Percentiles rank a stretch among this genome's conserved stretches.
phyloP scores from a whole-genome alignment of 2,329 filamentous ascomycete species.

The Ophiocordyceps sinensis region DNA sequence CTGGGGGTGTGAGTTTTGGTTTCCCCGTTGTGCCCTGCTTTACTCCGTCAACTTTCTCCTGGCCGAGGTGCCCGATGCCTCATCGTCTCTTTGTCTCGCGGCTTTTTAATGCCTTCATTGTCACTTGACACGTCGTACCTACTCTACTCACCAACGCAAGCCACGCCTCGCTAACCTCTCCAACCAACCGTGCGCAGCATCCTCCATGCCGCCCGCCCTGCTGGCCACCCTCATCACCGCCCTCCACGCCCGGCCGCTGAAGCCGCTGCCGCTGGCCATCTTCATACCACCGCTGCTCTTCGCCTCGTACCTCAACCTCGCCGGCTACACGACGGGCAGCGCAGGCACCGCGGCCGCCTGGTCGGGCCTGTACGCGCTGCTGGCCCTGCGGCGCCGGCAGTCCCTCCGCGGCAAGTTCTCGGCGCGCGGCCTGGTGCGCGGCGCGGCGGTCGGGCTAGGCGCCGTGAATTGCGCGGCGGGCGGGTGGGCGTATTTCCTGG shows the following conservation, averaged over 20 bases:
- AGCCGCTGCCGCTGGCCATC: conserved; percentile 35
- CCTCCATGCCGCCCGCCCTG: conserved; percentile 37
- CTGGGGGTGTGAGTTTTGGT: neutral
- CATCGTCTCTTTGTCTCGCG: too few relatives aligned
- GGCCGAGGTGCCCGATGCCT: neutral
- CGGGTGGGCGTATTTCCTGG: conserved; percentile 36
- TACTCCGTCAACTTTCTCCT: neutral
- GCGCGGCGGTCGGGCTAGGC: conserved; percentile 33
- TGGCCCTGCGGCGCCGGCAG: conserved; percentile 35
- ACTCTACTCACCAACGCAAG: too few relatives aligned
- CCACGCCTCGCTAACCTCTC: neutral
- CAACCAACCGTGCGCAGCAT: conserved; percentile 21
- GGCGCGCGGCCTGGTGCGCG: conserved; percentile 34
- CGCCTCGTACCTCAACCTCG: conserved; percentile 43
- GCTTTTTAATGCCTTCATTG: too few relatives aligned
- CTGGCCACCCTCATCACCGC: conserved; percentile 41
- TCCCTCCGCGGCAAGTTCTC: conserved; percentile 26
- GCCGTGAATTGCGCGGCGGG: conserved; percentile 32
- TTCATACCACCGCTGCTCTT: conserved; percentile 39
- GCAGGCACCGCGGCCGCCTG: conserved; percentile 41
- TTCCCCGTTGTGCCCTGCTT: neutral
- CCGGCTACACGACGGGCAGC: conserved; percentile 41
- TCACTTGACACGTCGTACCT: too few relatives aligned
- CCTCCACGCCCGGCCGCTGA: conserved; percentile 39
- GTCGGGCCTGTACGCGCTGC: conserved; percentile 41